Evolutionary conservation across 306 rosid species (phyloP).

Genomic region (Acacia melanoxylon): DNA sequence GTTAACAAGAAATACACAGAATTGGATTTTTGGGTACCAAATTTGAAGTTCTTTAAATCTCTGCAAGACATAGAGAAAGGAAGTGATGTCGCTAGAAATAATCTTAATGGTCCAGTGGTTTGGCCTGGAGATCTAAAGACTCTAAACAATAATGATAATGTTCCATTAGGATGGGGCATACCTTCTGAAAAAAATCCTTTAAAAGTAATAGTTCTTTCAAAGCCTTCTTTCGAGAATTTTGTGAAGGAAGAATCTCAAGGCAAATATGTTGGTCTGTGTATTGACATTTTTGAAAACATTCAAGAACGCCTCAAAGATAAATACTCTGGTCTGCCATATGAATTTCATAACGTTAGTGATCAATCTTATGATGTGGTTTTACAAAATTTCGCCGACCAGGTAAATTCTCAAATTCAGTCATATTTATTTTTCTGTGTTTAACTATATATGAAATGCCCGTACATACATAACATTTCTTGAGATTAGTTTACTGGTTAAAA

Average conservation of each 20-base stretch:
- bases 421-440: not conserved
- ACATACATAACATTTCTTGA: too few species aligned
- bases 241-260: conserved; percentile 31
- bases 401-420: not conserved
- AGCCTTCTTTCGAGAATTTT: conserved; percentile 45
- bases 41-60: conserved; percentile 32
- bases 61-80: conserved; percentile 16
- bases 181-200: conserved; percentile 40
- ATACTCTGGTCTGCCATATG: conserved; percentile 41
- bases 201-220: conserved; percentile 50
- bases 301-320: conserved; percentile 11
- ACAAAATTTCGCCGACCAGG: conserved; percentile 38
- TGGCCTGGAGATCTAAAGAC: conserved; percentile 55
- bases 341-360: conserved; percentile 14
- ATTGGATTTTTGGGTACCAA: conserved; percentile 50
- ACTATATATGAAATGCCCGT: not conserved
- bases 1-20: conserved; percentile 29
- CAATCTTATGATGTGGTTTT: conserved; percentile 37
- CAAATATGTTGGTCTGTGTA: conserved; percentile 48
- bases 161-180: conserved; percentile 48
- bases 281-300: conserved; percentile 31
- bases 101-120: conserved; percentile 34
- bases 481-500: not conserved
- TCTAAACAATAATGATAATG: not conserved
- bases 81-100: not conserved